Percentiles rank a stretch among this genome's conserved stretches.
phyloP scores from a whole-genome alignment of 129 eudicot species.

The Ambrosia artemisiifolia region DNA sequence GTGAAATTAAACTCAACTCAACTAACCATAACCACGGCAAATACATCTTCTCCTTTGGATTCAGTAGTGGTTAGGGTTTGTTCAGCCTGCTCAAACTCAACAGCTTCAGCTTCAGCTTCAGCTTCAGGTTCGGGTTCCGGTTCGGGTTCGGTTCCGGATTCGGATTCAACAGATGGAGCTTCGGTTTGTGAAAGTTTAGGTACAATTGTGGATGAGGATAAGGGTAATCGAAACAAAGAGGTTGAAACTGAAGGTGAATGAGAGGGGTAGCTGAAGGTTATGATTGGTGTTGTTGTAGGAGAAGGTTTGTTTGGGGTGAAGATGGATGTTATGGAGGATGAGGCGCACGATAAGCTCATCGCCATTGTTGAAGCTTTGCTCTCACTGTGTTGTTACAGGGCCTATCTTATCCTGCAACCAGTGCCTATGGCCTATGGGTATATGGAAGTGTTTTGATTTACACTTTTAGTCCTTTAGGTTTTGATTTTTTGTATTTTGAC shows the following conservation, averaged over 20 bases:
- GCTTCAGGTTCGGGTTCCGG: slow-evolving; percentile 14
- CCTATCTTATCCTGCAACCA: slow-evolving; percentile 27
- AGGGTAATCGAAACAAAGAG: slow-evolving; percentile 31
- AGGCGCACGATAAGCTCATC: slow-evolving; percentile 31
- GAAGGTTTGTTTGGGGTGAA: slow-evolving; percentile 36
- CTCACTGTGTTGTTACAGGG: neutral
- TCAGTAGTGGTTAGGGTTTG: slow-evolving; percentile 17
- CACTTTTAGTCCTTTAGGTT: neutral
- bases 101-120: slow-evolving; percentile 33
- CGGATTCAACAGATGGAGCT: slow-evolving; percentile 27
- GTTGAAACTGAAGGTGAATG: slow-evolving; percentile 24
- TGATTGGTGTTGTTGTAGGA: neutral
- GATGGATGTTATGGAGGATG: slow-evolving; percentile 40
- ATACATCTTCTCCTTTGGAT: slow-evolving; percentile 66
- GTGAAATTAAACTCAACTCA: too few species aligned
- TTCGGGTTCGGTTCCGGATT: slow-evolving; percentile 26
- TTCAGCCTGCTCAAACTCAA: slow-evolving; percentile 22
- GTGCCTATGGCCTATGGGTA: neutral
- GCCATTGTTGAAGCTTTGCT: slow-evolving; percentile 44
- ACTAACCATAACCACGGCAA: slow-evolving; percentile 95
- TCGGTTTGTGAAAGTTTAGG: slow-evolving; percentile 48
- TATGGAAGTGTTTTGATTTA: neutral
- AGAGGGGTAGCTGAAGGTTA: slow-evolving; percentile 27
- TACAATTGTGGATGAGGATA: slow-evolving; percentile 26
- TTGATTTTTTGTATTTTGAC: too few species aligned